Evolutionary conservation across 208 protist genomes (phyloP).

Genomic region (Crithidia fasciculata): DNA sequence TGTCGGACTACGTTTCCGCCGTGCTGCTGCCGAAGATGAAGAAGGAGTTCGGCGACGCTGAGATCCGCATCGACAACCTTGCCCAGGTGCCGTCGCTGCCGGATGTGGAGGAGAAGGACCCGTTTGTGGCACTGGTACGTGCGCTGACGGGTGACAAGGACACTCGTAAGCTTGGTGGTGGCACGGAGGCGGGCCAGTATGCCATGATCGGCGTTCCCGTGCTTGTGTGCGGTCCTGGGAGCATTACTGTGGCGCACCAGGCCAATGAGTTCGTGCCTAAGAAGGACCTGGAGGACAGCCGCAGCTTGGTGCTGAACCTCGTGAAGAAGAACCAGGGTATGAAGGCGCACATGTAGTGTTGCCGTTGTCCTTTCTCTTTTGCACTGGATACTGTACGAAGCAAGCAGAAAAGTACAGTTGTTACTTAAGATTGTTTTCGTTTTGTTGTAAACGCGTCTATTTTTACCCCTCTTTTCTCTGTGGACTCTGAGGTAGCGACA

Average conservation of each 20-base stretch:
- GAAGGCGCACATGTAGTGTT: conserved; percentile 27
- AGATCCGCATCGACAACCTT: conserved; percentile 39
- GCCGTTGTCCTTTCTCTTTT: no score
- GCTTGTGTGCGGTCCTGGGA: conserved; percentile 54
- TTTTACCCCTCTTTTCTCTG: no score
- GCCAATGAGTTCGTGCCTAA: conserved; percentile 62
- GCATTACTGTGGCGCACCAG: conserved; percentile 54
- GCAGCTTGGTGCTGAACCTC: conserved; percentile 35
- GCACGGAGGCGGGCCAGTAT: conserved; percentile 60
- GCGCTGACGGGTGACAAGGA: conserved; percentile 41
- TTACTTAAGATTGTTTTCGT: no score
- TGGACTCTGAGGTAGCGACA: no score
- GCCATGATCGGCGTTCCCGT: conserved; percentile 56
- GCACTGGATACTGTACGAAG: no score
- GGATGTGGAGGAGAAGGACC: conserved; percentile 38
- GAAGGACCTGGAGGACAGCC: conserved; percentile 49
- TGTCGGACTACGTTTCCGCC: conserved; percentile 31
- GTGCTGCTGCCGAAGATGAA: conserved; percentile 53
- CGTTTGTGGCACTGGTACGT: conserved; percentile 45
- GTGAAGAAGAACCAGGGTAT: conserved; percentile 42
- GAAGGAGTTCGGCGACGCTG: conserved; percentile 36
- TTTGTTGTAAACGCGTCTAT: no score
- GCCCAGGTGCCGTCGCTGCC: conserved; percentile 26
- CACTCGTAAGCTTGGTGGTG: conserved; percentile 43
- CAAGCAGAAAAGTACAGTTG: no score